These are phyloP conservation scores for button mushroom (Agaricus bisporus) DNA, from an alignment of 768 basidiomycete species.

Conservation along the genomic window DNA sequence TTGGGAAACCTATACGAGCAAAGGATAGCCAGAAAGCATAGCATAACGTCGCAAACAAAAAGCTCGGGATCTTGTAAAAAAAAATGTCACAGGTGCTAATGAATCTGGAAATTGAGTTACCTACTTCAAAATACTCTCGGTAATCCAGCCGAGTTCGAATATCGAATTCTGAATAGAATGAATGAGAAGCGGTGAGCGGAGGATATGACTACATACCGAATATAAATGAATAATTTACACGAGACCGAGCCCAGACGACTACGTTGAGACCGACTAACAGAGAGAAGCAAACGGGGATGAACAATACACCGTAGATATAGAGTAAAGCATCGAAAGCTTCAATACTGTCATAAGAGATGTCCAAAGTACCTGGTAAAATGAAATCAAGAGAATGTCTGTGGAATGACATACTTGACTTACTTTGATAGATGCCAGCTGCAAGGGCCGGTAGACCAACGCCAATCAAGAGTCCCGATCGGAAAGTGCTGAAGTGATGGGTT, in stretches of 20 bases:
- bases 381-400: neutral
- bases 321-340: conserved; percentile 72
- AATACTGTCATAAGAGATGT: conserved; percentile 43
- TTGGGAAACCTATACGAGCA: conserved; percentile 44
- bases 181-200: neutral
- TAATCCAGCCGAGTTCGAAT: conserved; percentile 67
- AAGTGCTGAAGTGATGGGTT: conserved; percentile 65
- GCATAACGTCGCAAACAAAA: conserved; percentile 67
- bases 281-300: conserved; percentile 70
- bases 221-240: conserved; percentile 94
- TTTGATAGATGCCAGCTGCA: conserved; percentile 53
- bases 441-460: conserved; percentile 71
- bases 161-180: conserved; percentile 50
- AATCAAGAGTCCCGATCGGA: conserved; percentile 66
- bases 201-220: conserved; percentile 48
- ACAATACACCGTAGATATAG: conserved; percentile 69
- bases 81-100: neutral
- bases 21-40: conserved; percentile 88
- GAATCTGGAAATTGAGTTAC: conserved; percentile 10
- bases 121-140: conserved; percentile 62
- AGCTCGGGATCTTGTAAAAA: conserved; percentile 66
- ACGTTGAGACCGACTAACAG: conserved; percentile 82
- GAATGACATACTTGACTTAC: conserved; percentile 26
- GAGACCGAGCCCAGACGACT: conserved; percentile 61
- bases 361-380: conserved; percentile 43